Percentiles rank a stretch among this genome's conserved stretches.
Conservation (phyloP, 169 alveolate genomes). For the Eimeria acervulina region DNA sequence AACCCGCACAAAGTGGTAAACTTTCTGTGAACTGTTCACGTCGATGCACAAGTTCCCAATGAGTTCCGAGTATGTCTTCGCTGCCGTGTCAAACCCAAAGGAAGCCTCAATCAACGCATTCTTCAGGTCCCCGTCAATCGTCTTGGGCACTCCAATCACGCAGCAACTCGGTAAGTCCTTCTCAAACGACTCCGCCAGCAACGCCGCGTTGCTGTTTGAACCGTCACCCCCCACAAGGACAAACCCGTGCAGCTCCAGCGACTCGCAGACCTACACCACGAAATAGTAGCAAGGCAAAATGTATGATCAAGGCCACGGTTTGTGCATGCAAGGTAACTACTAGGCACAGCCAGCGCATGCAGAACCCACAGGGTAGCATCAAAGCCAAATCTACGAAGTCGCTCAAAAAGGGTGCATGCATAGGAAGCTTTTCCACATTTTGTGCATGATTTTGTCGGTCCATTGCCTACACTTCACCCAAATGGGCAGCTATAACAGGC, state of each 20-base stretch:
- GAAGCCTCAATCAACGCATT: constrained; percentile 95
- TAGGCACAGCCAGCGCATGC: not conserved
- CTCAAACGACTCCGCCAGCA: constrained; percentile 97
- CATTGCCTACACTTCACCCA: not conserved
- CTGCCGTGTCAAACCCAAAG: constrained; percentile 99
- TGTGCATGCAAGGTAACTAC: not conserved
- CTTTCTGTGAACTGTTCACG: constrained; percentile 86
- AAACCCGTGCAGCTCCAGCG: constrained; percentile 97
- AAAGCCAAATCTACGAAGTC: not conserved
- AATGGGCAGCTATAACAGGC: not conserved
- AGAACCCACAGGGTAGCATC: not conserved
- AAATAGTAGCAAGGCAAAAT: not conserved
- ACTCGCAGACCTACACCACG: constrained; percentile 87
- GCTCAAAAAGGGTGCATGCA: not conserved
- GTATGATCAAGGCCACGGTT: not conserved
- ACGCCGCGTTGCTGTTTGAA: constrained; percentile 99
- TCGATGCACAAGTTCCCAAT: constrained; percentile 97
- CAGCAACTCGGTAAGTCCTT: constrained; percentile 81
- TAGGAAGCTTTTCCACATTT: too few relatives aligned
- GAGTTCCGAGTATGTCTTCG: constrained; percentile 98
- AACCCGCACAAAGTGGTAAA: constrained; percentile 98
- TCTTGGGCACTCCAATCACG: constrained; percentile 99
- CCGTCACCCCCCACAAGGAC: constrained; percentile 99
- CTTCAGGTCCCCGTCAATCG: constrained; percentile 99
- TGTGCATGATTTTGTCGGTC: not conserved